Base-by-base conservation (phyloP, 805 yeast genomes). In the Debaryomyces castellii region DNA sequence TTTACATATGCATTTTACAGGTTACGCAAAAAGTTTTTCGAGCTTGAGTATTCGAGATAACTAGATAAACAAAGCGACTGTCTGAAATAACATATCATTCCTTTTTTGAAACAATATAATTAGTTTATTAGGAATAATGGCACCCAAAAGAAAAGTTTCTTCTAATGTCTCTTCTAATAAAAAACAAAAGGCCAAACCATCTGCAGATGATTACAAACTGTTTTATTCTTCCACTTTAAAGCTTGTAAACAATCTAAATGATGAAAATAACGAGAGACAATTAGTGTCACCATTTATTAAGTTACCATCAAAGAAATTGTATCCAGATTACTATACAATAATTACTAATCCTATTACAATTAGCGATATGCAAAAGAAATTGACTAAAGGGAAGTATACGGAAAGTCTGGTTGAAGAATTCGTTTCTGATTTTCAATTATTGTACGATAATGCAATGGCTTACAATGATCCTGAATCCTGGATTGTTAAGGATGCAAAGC, bases 401-500 rank as follows among this genome's bases (percentile, higher is more conserved):
- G 55, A 57, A 16, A 59, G 54, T 18, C 76, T 75, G 16, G 73
- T 83, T 47, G 74, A 53, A 1, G 68, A 61, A 42, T 66, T 69
- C 46, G 39, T 67, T 37, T 63, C 41, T 11, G 76, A 71, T 51
- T 69, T 72, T 54, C 54, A 60, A 48, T 55, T 62, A 40, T 53
- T 72, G 45, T 51, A 63, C 24, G 71, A 66, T 46, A 72, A 72
- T 49, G 76, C 77, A 8, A 58, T 59, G 34, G 58, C 58, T 32
- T 72, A 69, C 55, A 72, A 72, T 52, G 74, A 68, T 49, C 71
- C 74, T 1, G 67, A 61, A 16, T 69, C 74, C 7, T 69, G 81
- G 58, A 84, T 89, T 43, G 92, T 87, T 1, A 71, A 70, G 37
- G 87, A 86, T 60, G 84, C 95, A 1, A 60, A 64, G 12, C 72